Conservation (phyloP, 495 filamentous ascomycete genomes). For the Hypoxylon perforatum region DNA sequence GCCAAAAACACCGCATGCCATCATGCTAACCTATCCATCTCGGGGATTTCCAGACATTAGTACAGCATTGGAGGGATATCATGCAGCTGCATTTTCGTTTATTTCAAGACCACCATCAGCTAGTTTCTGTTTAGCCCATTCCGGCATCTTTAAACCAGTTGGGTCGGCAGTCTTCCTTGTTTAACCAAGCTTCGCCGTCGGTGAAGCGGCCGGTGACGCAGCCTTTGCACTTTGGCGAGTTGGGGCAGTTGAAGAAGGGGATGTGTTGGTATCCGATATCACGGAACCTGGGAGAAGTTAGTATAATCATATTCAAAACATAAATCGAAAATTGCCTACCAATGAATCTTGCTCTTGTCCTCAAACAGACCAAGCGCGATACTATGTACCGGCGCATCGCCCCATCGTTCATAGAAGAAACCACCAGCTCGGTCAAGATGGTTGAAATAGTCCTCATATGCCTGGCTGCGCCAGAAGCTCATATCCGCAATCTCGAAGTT, state of each 20-base stretch:
- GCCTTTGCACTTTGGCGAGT: slow-evolving; percentile 91
- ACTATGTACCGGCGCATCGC: slow-evolving; percentile 96
- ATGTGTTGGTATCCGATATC: slow-evolving; percentile 99
- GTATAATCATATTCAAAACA: slow-evolving; percentile 21
- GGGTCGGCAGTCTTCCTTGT: slow-evolving; percentile 93
- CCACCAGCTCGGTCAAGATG: slow-evolving; percentile 93
- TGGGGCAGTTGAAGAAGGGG: slow-evolving; percentile 98
- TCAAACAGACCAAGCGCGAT: slow-evolving; percentile 96
- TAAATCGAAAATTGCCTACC: slow-evolving; percentile 66
- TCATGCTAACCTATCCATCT: slow-evolving; percentile 41
- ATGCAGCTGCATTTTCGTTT: slow-evolving; percentile 29
- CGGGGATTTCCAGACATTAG: slow-evolving; percentile 35
- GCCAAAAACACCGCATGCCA: slow-evolving; percentile 42
- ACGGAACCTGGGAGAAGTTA: slow-evolving; percentile 78
- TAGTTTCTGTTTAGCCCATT: slow-evolving; percentile 67
- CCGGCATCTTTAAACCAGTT: slow-evolving; percentile 97
- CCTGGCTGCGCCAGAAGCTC: slow-evolving; percentile 90
- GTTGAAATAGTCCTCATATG: slow-evolving; percentile 96
- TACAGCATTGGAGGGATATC: slow-evolving; percentile 39
- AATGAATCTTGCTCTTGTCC: slow-evolving; percentile 90
- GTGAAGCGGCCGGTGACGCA: slow-evolving; percentile 88
- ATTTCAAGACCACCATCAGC: slow-evolving; percentile 12
- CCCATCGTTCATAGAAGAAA: slow-evolving; percentile 99
- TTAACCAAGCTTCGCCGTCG: slow-evolving; percentile 83
- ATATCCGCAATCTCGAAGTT: slow-evolving; percentile 99